phyloP scores from a whole-genome alignment of 352 stramenopile genomes.

The Pythium brachiatum region DNA sequence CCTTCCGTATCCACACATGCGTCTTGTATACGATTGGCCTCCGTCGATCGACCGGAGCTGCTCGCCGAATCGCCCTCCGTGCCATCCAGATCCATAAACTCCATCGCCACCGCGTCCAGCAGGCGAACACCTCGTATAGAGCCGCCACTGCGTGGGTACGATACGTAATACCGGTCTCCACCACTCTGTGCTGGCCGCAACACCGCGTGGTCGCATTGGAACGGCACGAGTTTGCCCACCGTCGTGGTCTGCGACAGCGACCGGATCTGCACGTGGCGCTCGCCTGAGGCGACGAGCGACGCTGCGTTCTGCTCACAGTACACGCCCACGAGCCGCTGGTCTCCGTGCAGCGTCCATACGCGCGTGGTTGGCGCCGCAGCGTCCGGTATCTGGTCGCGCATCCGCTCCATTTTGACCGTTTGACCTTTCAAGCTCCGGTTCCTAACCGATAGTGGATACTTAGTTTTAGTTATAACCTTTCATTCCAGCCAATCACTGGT shows the following conservation, averaged over 20 bases:
- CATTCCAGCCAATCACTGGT: neutral
- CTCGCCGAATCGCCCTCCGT: neutral
- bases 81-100: neutral
- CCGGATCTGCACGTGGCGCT: constrained; percentile 22
- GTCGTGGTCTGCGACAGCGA: neutral
- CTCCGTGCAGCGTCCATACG: constrained; percentile 19
- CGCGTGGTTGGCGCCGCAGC: neutral
- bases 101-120: constrained; percentile 18
- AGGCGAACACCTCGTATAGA: neutral
- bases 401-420: neutral
- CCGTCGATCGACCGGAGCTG: neutral
- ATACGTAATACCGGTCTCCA: constrained; percentile 11
- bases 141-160: neutral
- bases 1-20: constrained; percentile 11
- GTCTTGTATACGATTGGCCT: neutral
- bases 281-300: constrained; percentile 18
- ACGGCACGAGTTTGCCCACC: constrained; percentile 16
- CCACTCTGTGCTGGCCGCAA: constrained; percentile 3
- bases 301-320: neutral
- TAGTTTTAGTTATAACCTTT: neutral
- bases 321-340: constrained; percentile 19
- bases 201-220: constrained; percentile 8
- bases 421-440: constrained; percentile 25
- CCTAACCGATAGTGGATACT: constrained; percentile 1
- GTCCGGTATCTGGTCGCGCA: neutral